Evolutionary conservation across 2,329 filamentous ascomycete species (phyloP), one percentile per base, ranked within the genome.

Genomic region (Atkinsonella texensis): DNA sequence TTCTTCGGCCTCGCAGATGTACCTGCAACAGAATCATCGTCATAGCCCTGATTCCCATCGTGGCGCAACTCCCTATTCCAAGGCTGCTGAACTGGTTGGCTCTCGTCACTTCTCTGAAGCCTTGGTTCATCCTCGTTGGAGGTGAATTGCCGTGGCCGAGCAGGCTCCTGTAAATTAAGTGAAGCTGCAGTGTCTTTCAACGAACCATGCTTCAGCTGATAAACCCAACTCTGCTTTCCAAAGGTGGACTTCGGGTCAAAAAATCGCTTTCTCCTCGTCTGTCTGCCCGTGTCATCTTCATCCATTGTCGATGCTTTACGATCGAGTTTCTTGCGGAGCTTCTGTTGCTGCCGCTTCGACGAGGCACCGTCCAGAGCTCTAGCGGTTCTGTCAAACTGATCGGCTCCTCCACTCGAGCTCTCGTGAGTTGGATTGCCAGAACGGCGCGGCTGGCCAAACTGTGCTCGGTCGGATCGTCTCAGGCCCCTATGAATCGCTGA

Each of bases 401-500:
- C 15, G 50, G 39, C 41, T 55, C 60, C 15, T 49, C 55, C 12
- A 9, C 13, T 18, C 3, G 40, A 54, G 56, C 58, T 31, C 48
- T 53, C 4, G 32, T 46, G 46, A 44, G 54, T 53, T 44, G 51
- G 54, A 18, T 49, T 50, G 40, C 39, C 40, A 46, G 54, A 54
- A 51, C 49, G 44, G 42, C 57, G 47, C 49, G 51, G 8, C 33
- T 58, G 58, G 31, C 63, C 61, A 53, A 57, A 58, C 45, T 63
- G 60, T 40, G 57, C 64, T 54, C 64, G 59, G 60, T 73, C 57
- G 57, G 78, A 65, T 64, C 70, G 60, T 44, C 81, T 79, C 51
- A 88, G 72, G 13, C 85, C 85, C 45, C 76, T 73, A 57, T 81
- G 78, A 60, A 89, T 89, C 43, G 84, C 84, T 10, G 84, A 85